phyloP scores from a whole-genome alignment of 2,329 filamentous ascomycete species.

The Clarireedia hainanense region DNA sequence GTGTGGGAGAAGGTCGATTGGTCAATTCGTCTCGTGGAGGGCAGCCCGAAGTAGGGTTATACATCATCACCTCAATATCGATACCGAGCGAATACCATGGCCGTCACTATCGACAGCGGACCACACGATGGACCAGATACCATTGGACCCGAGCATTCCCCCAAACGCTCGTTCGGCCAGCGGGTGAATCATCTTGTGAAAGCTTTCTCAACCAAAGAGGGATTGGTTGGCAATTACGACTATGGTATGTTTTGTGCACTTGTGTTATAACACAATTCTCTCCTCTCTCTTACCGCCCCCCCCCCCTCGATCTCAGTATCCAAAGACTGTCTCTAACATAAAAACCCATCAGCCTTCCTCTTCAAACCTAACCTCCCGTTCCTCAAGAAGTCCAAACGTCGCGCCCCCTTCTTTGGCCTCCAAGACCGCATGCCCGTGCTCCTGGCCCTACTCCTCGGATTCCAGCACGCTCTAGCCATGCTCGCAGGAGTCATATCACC shows the following conservation, averaged over 20 bases:
- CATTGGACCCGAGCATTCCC: conserved; percentile 34
- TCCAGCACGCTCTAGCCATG: conserved; percentile 74
- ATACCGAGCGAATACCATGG: conserved; percentile 11
- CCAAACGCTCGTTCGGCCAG: conserved; percentile 34
- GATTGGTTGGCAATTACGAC: conserved; percentile 79
- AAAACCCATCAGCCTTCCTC: conserved; percentile 47
- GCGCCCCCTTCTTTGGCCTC: conserved; percentile 79
- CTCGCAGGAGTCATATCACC: conserved; percentile 59
- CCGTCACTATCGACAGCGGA: conserved; percentile 22
- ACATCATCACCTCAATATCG: neutral
- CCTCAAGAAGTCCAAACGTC: conserved; percentile 50
- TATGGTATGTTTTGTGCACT: conserved; percentile 50
- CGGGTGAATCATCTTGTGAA: conserved; percentile 33
- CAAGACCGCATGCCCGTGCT: conserved; percentile 71
- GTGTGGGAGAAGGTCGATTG: no score
- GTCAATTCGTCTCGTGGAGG: no score
- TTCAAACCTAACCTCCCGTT: conserved; percentile 75
- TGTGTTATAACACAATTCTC: neutral
- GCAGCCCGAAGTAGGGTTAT: neutral
- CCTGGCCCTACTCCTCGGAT: conserved; percentile 64
- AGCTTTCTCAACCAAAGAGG: conserved; percentile 47
- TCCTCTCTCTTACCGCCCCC: neutral
- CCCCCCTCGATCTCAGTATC: no score
- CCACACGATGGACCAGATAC: conserved; percentile 32
- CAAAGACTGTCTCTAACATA: conserved; percentile 9